These are phyloP conservation scores for Raphanus hybrid DNA, from an alignment of 441 rosid genomes.

Conservation along the genomic window DNA sequence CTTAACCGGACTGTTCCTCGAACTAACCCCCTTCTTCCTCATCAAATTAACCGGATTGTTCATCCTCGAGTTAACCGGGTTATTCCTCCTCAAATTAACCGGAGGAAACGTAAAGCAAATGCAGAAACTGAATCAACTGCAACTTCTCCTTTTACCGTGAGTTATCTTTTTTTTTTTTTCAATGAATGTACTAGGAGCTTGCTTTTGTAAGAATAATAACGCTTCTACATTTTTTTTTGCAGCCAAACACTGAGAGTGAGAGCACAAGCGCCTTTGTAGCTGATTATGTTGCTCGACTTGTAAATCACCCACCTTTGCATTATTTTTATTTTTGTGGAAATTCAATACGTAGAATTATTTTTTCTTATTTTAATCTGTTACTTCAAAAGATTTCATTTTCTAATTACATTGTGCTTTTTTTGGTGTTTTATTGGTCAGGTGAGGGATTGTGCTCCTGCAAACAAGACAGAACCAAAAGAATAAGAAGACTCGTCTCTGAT, in stretches of 20 bases:
- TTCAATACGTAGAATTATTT: too few species aligned
- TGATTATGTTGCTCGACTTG: constrained; percentile 27
- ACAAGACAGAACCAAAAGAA: constrained; percentile 21
- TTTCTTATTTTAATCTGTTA: too few species aligned
- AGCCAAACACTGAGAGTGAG: constrained; percentile 17
- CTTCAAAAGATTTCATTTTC: not conserved
- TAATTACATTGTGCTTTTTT: constrained; percentile 6
- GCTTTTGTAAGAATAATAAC: not conserved
- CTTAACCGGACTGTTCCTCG: not conserved
- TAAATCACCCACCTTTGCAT: constrained; percentile 15
- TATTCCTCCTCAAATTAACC: not conserved
- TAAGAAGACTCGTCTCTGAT: constrained; percentile 29
- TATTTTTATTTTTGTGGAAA: not conserved
- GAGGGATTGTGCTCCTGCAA: constrained; percentile 6
- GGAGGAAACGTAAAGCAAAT: not conserved
- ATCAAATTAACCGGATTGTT: not conserved
- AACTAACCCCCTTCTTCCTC: not conserved
- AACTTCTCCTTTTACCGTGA: constrained; percentile 29
- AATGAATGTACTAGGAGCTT: constrained; percentile 8
- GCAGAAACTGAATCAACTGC: constrained; percentile 33
- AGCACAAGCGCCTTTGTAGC: not conserved
- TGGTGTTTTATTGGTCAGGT: constrained; percentile 16
- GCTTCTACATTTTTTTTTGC: constrained; percentile 4
- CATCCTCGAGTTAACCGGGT: constrained; percentile 5
- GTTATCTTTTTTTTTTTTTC: constrained; percentile 14